These are phyloP conservation scores for Pseudopithomyces maydicus DNA, from an alignment of 2,329 filamentous ascomycete genomes.

Conservation along the genomic window DNA sequence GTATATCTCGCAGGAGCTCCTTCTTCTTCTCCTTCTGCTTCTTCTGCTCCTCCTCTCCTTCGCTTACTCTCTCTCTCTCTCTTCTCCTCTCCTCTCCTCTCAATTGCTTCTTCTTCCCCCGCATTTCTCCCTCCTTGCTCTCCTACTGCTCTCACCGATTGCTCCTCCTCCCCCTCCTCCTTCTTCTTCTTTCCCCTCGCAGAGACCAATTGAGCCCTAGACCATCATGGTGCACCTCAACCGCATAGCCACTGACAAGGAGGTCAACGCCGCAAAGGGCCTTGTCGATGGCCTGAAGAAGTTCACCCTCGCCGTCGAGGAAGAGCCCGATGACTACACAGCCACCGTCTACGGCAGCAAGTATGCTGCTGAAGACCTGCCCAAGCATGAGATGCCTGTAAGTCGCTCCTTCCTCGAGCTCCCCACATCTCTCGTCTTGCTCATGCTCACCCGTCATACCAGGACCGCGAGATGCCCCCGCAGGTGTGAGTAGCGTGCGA, in stretches of 20 bases:
- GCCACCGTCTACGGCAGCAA: constrained; percentile 86
- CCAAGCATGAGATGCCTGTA: constrained; percentile 85
- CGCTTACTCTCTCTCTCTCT: neutral
- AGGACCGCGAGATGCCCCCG: constrained; percentile 75
- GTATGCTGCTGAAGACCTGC: constrained; percentile 81
- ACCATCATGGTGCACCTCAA: constrained; percentile 56
- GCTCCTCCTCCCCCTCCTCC: too few species aligned
- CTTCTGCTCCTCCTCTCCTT: neutral
- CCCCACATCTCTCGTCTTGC: neutral
- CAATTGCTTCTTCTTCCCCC: neutral
- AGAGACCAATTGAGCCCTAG: neutral
- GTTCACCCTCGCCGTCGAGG: constrained; percentile 32
- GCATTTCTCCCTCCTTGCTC: neutral
- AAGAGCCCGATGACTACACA: constrained; percentile 61
- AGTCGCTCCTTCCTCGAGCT: constrained; percentile 17
- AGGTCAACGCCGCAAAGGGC: constrained; percentile 36
- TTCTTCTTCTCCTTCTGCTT: neutral
- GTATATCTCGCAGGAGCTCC: neutral
- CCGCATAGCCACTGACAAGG: constrained; percentile 48
- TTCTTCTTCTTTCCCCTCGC: neutral
- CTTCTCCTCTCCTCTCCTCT: too few species aligned
- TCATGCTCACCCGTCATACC: constrained; percentile 10
- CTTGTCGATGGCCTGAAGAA: constrained; percentile 24
- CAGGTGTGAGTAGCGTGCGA: constrained; percentile 59
- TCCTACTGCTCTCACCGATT: neutral